Base-by-base conservation (phyloP, 2,329 filamentous ascomycete genomes). In the Epichloe gansuensis region DNA sequence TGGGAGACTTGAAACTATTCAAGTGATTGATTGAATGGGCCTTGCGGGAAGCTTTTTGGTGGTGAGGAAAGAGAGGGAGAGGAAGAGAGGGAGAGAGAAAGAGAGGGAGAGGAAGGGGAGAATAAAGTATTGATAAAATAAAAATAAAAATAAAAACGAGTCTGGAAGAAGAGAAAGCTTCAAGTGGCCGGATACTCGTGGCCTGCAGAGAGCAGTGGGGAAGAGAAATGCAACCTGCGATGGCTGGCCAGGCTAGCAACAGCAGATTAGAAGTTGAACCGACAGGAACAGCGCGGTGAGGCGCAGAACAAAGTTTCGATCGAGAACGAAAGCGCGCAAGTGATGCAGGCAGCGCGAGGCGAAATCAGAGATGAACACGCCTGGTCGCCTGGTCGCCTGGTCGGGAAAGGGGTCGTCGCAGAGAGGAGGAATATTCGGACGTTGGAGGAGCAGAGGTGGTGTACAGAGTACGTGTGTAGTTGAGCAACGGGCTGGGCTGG, bases 171-270 rank as follows among this genome's bases (percentile, higher is more conserved):
- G 25, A 34, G 6, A 28, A 44, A 15, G 49, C 15, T 17, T 38
- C n/a, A 23, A 34, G n/a, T 13, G 15, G 49, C 15, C 21, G 35
- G 42, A 13, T 46, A 46, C 34, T 45, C 34, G n/a, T 15, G 21
- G 49, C 34, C 49, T 45, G 34, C 41, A 51, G 49, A 38, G 49
- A 34, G 31, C 49, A 46, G 42, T 46, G 42, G 42, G 21, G 49
- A 51, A 28, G 42, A 39, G 37, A 49, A 49, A 46, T 45, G 41
- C 35, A 28, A 31, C 31, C 34, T 15, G 48, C n/a, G 42, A 46
- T 45, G 15, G 15, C 31, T 51, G 42, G 49, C 42, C 12, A 34
- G 12, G 42, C 42, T 35, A n/a, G 35, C 49, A 46, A 35, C 8
- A 7, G 25, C 23, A n/a, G 34, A n/a, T 17, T 28, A 42, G 28